Base-by-base conservation (phyloP, 2,329 filamentous ascomycete genomes). In the Orbilia javanica region DNA sequence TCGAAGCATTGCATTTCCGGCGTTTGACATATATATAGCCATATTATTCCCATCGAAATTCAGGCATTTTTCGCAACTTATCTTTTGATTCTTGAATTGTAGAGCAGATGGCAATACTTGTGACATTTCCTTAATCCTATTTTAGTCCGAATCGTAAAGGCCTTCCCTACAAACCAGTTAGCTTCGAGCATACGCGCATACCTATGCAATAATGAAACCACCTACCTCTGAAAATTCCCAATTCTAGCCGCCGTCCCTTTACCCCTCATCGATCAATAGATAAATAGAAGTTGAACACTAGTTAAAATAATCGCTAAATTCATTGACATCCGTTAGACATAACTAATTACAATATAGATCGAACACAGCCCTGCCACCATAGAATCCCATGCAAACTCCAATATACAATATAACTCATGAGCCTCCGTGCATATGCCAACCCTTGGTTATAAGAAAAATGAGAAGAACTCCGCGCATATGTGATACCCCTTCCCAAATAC, bases 391-490 rank as follows among this genome's bases (percentile, higher is more conserved):
- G n/a, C 8, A 18, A 57, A 57, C 34, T 60, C 55, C 55, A 27
- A 39, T 42, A 39, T 42, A 60, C 10, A 60, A 42, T 27, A 3
- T 60, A n/a, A 20, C n/a, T 18, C n/a, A 39, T 13, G 13, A 15
- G 6, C n/a, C 8, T 44, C 34, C 55, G 34, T 60, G n/a, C n/a
- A n/a, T n/a, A n/a, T n/a, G 0, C 52, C 29, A 1, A 6, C 27
- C n/a, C 34, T 3, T 5, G 42, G 13, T 3, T n/a, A 60, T 39
- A 60, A 60, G 7, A 18, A 39, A 57, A 29, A 53, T 39, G 7
- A 18, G 25, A 57, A 29, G 34, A 57, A 57, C 52, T 57, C 55
- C 55, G 10, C 31, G 34, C 34, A 25, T 60, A 60, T 42, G 34
- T 60, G 42, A 42, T 36, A 53, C 10, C 52, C 29, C n/a, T 20